These are phyloP conservation scores for Leavenworthia alabamica DNA, from an alignment of 345 rosid species.

Conservation along the genomic window DNA sequence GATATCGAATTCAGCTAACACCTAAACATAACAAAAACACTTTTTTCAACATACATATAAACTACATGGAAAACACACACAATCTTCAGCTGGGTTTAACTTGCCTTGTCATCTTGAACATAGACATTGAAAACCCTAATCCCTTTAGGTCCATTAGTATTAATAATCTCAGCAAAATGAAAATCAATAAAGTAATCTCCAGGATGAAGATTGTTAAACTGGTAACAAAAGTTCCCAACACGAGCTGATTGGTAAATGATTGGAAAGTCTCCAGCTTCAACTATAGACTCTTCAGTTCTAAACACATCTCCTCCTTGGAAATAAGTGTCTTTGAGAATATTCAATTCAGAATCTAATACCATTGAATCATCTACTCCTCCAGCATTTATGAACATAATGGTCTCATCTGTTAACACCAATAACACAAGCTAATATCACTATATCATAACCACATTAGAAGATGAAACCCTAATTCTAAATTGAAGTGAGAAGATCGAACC, in stretches of 20 bases:
- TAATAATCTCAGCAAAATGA: slow-evolving; percentile 84
- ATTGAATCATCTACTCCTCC: slow-evolving; percentile 55
- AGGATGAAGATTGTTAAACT: slow-evolving; percentile 40
- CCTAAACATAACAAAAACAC: slow-evolving; percentile 43
- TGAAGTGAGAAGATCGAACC: slow-evolving; percentile 35
- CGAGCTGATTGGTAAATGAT: slow-evolving; percentile 71
- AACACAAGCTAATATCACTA: not conserved
- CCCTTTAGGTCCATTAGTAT: slow-evolving; percentile 82
- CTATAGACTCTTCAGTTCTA: slow-evolving; percentile 58
- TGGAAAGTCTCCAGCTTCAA: slow-evolving; percentile 75
- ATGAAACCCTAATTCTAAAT: not conserved
- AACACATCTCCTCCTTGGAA: slow-evolving; percentile 71
- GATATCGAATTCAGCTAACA: slow-evolving; percentile 75
- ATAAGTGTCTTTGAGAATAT: slow-evolving; percentile 44
- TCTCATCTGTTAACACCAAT: slow-evolving; percentile 45
- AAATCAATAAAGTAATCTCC: slow-evolving; percentile 74
- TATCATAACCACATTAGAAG: not conserved
- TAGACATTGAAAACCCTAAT: slow-evolving; percentile 80
- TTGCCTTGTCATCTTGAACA: slow-evolving; percentile 87
- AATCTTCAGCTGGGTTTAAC: not conserved
- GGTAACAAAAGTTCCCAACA: slow-evolving; percentile 63
- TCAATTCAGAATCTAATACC: slow-evolving; percentile 40
- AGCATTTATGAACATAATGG: slow-evolving; percentile 63
- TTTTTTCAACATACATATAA: not conserved
- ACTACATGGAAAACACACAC: not conserved